Evolutionary conservation across 345 rosid genomes (phyloP).

Genomic region (Acer campestre): DNA sequence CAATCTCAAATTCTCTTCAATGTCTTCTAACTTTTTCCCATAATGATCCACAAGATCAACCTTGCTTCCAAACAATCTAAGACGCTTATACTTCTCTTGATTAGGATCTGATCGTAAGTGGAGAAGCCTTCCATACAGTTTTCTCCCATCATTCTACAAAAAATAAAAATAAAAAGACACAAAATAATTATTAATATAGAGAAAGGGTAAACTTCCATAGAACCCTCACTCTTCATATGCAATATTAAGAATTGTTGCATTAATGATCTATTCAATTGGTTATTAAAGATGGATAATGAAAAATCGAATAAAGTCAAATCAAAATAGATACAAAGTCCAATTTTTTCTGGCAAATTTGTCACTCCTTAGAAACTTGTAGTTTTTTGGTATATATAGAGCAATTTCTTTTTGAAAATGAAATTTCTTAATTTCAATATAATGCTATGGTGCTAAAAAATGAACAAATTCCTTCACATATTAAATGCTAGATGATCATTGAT

Average conservation of each 20-base stretch:
- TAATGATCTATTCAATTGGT: neutral
- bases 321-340: neutral
- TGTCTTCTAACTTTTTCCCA: slow-evolving; percentile 61
- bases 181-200: slow-evolving; percentile 1
- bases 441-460: neutral
- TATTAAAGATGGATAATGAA: neutral
- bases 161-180: neutral
- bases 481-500: neutral
- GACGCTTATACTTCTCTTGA: slow-evolving; percentile 38
- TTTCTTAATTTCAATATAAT: neutral
- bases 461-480: neutral
- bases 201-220: neutral
- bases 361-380: neutral
- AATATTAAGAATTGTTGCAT: slow-evolving; percentile 4
- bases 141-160: slow-evolving; percentile 61
- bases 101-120: slow-evolving; percentile 52
- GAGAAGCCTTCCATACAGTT: slow-evolving; percentile 48
- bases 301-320: neutral
- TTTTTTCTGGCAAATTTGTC: neutral
- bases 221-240: neutral
- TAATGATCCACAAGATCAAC: slow-evolving; percentile 68
- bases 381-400: too few relatives aligned
- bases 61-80: slow-evolving; percentile 51
- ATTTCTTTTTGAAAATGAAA: neutral
- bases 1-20: slow-evolving; percentile 70